A percentile compares a stretch with the other conserved stretches of the same genome.
phyloP scores from a whole-genome alignment of 164 flowering plant species.

The Brasenia schreberi region DNA sequence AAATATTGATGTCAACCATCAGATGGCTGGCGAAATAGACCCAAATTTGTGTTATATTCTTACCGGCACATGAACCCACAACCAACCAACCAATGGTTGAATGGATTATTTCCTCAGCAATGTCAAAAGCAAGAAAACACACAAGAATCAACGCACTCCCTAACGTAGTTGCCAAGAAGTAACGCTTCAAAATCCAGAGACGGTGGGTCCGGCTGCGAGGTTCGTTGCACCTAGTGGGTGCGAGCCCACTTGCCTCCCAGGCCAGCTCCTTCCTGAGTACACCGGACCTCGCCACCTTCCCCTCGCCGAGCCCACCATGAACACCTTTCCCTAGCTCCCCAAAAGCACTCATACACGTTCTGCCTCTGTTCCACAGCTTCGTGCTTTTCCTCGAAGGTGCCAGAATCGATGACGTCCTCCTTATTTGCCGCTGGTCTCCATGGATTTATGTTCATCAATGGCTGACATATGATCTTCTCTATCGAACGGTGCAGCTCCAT shows the following conservation, averaged over 20 bases:
- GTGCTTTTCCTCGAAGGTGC: constrained; percentile 4
- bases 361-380: constrained; percentile 17
- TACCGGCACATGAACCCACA: no score
- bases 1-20: no score
- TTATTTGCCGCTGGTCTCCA: constrained; percentile 11
- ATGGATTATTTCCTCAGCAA: no score
- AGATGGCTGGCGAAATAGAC: no score
- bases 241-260: neutral
- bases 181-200: constrained; percentile 39
- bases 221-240: constrained; percentile 40
- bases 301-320: constrained; percentile 10
- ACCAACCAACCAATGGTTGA: no score
- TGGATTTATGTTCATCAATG: constrained; percentile 20
- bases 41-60: no score
- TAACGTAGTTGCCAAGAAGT: constrained; percentile 69
- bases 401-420: constrained; percentile 8
- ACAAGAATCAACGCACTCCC: no score
- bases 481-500: constrained; percentile 28
- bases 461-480: constrained; percentile 4
- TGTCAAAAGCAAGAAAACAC: no score
- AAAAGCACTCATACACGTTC: constrained; percentile 46
- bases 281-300: constrained; percentile 27
- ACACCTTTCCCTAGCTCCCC: no score
- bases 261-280: constrained; percentile 13
- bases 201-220: constrained; percentile 23